Percentiles rank a stretch among this genome's conserved stretches.
Conservation (phyloP, 2,329 filamentous ascomycete species). For the Penicillium sp. region DNA sequence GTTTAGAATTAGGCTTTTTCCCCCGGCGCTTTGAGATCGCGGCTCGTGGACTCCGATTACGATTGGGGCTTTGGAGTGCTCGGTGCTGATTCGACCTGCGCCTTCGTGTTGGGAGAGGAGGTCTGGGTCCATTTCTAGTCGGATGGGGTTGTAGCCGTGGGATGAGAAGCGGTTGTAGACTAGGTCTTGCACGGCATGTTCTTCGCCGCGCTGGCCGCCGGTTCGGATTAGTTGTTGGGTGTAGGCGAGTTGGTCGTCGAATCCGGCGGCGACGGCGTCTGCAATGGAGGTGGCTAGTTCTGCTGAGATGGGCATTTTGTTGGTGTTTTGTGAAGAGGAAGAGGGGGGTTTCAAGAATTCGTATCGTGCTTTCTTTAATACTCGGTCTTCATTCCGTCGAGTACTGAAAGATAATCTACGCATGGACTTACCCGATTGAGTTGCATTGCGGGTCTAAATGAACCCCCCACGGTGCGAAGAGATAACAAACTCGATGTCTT, state of each 20-base stretch:
- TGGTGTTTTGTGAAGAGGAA: neutral
- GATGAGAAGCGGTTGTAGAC: neutral
- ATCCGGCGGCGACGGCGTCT: neutral
- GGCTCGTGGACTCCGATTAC: neutral
- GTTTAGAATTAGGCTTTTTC: neutral
- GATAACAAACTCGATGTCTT: no score
- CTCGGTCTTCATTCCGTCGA: no score
- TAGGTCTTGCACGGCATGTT: neutral
- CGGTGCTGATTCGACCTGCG: neutral
- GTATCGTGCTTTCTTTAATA: neutral
- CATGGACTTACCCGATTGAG: neutral
- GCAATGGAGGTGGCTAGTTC: neutral
- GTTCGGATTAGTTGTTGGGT: neutral
- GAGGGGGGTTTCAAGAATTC: neutral
- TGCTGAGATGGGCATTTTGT: neutral
- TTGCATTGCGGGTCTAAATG: neutral
- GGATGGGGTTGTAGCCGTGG: neutral
- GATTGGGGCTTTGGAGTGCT: neutral
- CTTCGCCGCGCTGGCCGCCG: neutral
- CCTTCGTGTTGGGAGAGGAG: neutral
- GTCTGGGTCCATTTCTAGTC: neutral
- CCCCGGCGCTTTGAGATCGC: neutral
- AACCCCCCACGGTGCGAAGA: no score
- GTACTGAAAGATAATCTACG: neutral
- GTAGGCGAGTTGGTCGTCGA: neutral